These are phyloP conservation scores for Golubevia pallescens DNA, from an alignment of 1,284 basidiomycete genomes.

Conservation along the genomic window DNA sequence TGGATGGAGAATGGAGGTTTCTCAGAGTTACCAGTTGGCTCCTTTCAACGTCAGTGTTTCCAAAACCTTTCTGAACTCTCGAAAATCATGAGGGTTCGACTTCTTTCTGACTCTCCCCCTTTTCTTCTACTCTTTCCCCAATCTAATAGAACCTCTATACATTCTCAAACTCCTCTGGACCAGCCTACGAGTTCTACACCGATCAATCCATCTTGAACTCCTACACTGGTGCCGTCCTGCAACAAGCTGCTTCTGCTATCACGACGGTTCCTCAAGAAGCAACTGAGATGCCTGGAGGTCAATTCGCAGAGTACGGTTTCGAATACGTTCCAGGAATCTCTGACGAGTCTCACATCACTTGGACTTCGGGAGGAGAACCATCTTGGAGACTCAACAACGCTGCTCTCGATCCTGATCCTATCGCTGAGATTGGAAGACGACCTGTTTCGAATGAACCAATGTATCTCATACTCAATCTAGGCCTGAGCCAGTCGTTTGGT, in stretches of 20 bases:
- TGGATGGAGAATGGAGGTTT: constrained; percentile 24
- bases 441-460: background rate
- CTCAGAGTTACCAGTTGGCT: constrained; percentile 57
- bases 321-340: constrained; percentile 38
- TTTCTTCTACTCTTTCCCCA: background rate
- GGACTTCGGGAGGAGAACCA: constrained; percentile 37
- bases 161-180: background rate
- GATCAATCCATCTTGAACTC: constrained; percentile 27
- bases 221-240: constrained; percentile 21
- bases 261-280: background rate
- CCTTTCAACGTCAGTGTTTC: constrained; percentile 38
- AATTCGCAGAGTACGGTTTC: constrained; percentile 29
- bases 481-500: too few relatives aligned
- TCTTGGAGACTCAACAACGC: constrained; percentile 11
- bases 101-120: background rate
- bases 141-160: constrained; percentile 32
- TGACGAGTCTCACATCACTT: constrained; percentile 42
- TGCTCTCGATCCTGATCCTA: background rate
- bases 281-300: background rate
- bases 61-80: too few relatives aligned
- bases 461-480: background rate
- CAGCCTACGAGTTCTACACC: constrained; percentile 38
- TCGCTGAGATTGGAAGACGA: background rate
- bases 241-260: constrained; percentile 3
- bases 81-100: background rate